Evolutionary conservation across 164 flowering plant genomes (phyloP).

Genomic region (Warburgia ugandensis): DNA sequence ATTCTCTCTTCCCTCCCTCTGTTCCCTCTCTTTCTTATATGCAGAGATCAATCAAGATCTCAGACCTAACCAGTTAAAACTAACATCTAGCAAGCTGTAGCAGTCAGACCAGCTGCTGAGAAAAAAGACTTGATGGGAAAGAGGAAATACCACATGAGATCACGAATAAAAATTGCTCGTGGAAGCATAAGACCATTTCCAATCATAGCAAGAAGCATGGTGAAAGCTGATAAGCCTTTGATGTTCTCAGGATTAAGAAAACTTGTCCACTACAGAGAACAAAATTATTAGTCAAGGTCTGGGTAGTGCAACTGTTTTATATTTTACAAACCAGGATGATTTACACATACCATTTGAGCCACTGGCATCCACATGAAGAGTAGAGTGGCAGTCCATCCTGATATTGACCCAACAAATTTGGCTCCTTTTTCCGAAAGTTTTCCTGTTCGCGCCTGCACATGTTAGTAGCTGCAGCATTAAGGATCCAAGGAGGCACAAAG

Average conservation of each 20-base stretch:
- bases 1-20: too few species aligned
- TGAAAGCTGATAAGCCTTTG: conserved; percentile 79
- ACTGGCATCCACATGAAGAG: conserved; percentile 99
- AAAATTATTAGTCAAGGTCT: conserved; percentile 9
- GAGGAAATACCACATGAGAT: conserved; percentile 83
- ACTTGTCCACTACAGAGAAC: conserved; percentile 78
- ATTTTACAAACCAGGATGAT: conserved; percentile 2
- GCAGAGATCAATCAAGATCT: too few species aligned
- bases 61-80: too few species aligned
- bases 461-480: conserved; percentile 9
- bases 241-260: conserved; percentile 87
- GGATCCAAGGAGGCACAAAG: background rate
- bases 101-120: too few species aligned
- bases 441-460: conserved; percentile 74
- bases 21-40: too few species aligned
- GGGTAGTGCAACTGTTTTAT: background rate
- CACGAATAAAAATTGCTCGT: conserved; percentile 85
- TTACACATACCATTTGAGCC: conserved; percentile 65
- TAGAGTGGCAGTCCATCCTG: conserved; percentile 99
- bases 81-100: too few species aligned
- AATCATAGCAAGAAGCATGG: conserved; percentile 93
- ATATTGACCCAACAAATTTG: conserved; percentile 61
- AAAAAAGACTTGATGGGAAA: background rate
- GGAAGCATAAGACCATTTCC: conserved; percentile 96
- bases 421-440: conserved; percentile 63